Evolutionary conservation across 768 basidiomycete genomes (phyloP).

Genomic region (Mycena amicta): DNA sequence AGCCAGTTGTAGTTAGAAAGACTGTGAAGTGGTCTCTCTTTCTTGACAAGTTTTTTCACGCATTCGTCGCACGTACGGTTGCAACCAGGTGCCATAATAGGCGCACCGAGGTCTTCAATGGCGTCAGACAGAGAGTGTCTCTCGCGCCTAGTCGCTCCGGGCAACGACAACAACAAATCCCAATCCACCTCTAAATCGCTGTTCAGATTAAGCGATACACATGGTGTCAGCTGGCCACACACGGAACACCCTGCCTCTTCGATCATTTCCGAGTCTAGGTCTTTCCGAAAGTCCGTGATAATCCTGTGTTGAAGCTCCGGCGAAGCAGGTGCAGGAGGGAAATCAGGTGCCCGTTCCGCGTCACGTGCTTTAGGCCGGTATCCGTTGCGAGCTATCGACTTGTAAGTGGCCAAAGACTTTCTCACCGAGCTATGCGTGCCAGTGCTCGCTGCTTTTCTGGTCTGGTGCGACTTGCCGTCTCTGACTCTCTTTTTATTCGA

Average conservation of each 20-base stretch:
- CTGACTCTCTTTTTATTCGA: not conserved
- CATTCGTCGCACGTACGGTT: not conserved
- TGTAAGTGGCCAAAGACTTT: not conserved
- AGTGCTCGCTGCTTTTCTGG: not conserved
- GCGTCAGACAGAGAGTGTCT: not conserved
- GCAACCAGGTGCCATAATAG: not conserved
- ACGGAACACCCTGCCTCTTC: not conserved
- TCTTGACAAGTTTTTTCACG: not conserved
- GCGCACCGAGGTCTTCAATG: not conserved
- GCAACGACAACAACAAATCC: too few species aligned
- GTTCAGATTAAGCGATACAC: not conserved
- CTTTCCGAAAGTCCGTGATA: not conserved
- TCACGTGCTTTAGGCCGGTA: not conserved
- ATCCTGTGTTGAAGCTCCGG: not conserved
- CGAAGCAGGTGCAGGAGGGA: not conserved
- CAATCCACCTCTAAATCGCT: not conserved
- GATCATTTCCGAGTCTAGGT: not conserved
- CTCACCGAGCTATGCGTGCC: not conserved
- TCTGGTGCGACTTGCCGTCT: not conserved
- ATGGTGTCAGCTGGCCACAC: not conserved
- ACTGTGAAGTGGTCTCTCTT: not conserved
- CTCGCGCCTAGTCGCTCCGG: too few species aligned
- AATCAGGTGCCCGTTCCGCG: not conserved
- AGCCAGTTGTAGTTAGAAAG: constrained; percentile 3
- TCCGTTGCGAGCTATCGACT: not conserved